A percentile compares a stretch with the other conserved stretches of the same genome.
Evolutionary conservation across 2,329 filamentous ascomycete genomes (phyloP).

Genomic region (Botryosphaeria agaves): DNA sequence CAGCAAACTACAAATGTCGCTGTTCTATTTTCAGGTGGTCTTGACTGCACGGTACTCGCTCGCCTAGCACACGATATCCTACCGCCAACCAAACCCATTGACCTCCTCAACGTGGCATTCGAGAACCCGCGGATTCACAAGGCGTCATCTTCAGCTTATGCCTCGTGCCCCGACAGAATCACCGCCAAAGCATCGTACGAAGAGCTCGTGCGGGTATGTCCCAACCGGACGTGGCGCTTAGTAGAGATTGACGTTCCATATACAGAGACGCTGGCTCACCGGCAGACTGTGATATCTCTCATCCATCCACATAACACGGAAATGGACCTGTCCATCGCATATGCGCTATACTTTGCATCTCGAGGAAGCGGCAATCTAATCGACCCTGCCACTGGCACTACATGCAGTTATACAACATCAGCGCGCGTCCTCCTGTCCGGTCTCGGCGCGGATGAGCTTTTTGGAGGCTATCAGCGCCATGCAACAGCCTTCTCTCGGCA

Average conservation of each 20-base stretch:
- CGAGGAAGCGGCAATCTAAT: constrained; percentile 41
- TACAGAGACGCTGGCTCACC: constrained; percentile 50
- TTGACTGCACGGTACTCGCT: constrained; percentile 83
- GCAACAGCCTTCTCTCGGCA: constrained; percentile 52
- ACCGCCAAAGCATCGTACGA: constrained; percentile 66
- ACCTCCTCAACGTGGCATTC: constrained; percentile 90
- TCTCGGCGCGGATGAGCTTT: constrained; percentile 87
- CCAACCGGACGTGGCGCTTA: constrained; percentile 62
- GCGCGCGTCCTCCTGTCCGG: constrained; percentile 81
- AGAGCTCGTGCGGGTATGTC: constrained; percentile 57
- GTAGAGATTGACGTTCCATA: constrained; percentile 76
- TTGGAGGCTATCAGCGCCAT: constrained; percentile 83
- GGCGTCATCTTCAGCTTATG: constrained; percentile 36
- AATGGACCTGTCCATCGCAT: constrained; percentile 93
- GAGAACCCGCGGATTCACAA: constrained; percentile 63
- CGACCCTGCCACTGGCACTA: constrained; percentile 3
- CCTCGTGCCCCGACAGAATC: constrained; percentile 75
- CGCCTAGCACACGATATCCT: constrained; percentile 64
- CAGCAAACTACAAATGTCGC: constrained; percentile 38
- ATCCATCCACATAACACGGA: constrained; percentile 94
- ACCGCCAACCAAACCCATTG: constrained; percentile 50
- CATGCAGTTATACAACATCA: constrained; percentile 40
- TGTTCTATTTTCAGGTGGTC: constrained; percentile 80
- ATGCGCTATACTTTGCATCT: constrained; percentile 87
- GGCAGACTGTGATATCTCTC: constrained; percentile 50